Evolutionary conservation across 352 stramenopile species (phyloP), one percentile per base, ranked within the genome.

Genomic region (Pythium brassicae): DNA sequence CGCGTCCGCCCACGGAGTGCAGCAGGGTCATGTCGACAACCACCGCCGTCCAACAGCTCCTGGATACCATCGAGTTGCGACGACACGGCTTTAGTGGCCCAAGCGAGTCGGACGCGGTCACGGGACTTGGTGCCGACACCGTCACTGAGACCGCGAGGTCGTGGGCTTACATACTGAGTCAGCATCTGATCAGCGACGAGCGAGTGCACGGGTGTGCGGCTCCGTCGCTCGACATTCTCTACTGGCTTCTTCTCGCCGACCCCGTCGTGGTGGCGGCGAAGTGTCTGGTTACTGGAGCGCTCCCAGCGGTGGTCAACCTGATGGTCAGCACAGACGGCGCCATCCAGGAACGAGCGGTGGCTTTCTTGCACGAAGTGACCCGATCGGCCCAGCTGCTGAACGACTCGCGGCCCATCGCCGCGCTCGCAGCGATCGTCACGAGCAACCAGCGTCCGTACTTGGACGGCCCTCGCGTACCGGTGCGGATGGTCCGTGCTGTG

Each of bases 281-380:
- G n/a, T 7, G 39, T 12, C 34, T 53, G 8, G 32, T 27, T 15
- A 27, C 43, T 32, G 35, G 23, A 4, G 48, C n/a, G n/a, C 48
- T 53, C 12, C 48, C 48, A 2, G 32, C 43, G 20, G 11, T 53
- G 27, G 39, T n/a, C 48, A 53, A 53, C 34, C 40, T 53, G 48
- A 8, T 53, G 27, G 9, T 11, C 12, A 43, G 9, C 22, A 3
- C 11, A 27, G 27, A 43, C 29, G 20, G 17, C 8, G 14, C 9
- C 3, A 26, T 53, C 17, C 48, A 29, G n/a, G n/a, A 10, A 7
- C 48, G 48, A 26, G 48, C 48, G 20, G 19, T 53, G 8, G 14
- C 14, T 5, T 43, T 53, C 20, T 23, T 53, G 29, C 20, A 14
- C 19, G 22, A 2, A 20, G 29, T 32, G 9, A 20, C 14, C 19